Conservation (phyloP, 805 yeast genomes). For the Schwanniomyces pseudopolymorphus region DNA sequence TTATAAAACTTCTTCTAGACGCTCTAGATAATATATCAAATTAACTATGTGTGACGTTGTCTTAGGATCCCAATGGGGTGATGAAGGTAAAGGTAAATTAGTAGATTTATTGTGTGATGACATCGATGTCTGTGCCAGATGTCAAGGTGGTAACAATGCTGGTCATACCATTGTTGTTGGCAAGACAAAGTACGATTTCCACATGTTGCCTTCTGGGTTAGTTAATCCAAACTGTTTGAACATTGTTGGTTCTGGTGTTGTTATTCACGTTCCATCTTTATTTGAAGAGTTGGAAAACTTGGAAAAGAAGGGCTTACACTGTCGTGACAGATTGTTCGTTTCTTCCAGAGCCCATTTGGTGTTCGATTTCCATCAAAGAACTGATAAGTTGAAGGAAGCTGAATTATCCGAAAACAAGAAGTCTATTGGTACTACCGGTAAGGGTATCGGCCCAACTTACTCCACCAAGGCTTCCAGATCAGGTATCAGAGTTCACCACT, state of each 20-base stretch:
- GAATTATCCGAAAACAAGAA: conserved; percentile 81
- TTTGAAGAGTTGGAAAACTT: conserved; percentile 82
- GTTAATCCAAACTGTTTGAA: conserved; percentile 90
- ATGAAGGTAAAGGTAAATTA: conserved; percentile 98
- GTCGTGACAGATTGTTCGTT: conserved; percentile 75
- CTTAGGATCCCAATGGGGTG: conserved; percentile 99
- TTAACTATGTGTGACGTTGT: conserved; percentile 79
- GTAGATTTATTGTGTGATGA: conserved; percentile 94
- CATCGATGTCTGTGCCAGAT: conserved; percentile 95
- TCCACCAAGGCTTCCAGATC: conserved; percentile 96
- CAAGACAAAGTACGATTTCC: conserved; percentile 90
- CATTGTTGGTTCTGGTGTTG: conserved; percentile 90
- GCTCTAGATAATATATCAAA: not conserved
- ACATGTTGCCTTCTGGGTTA: conserved; percentile 97
- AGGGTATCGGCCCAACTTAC: conserved; percentile 98
- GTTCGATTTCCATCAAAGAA: conserved; percentile 96
- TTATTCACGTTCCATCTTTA: conserved; percentile 89
- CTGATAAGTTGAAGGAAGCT: conserved; percentile 91
- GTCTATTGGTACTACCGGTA: conserved; percentile 96
- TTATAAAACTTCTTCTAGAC: not conserved
- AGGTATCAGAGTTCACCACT: conserved; percentile 94
- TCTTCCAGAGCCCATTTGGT: conserved; percentile 96
- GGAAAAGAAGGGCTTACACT: conserved; percentile 77
- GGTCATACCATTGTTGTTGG: conserved; percentile 98
- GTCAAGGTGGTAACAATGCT: conserved; percentile 99